These are phyloP conservation scores for Suillus fuscotomentosus DNA, from an alignment of 768 basidiomycete species.

Conservation along the genomic window DNA sequence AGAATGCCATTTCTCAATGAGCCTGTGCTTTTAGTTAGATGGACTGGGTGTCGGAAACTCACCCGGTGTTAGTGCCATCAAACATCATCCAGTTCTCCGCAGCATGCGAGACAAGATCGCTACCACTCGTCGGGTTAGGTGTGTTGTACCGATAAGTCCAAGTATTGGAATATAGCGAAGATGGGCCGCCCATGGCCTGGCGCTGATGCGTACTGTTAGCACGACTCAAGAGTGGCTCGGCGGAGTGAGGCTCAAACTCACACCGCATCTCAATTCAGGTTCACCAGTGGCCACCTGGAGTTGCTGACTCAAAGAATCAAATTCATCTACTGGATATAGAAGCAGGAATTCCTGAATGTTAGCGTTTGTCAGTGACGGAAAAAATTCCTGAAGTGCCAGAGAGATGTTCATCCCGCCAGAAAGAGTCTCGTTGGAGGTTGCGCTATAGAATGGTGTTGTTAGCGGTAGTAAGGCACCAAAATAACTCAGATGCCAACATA, in stretches of 20 bases:
- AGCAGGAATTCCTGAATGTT: slow-evolving; percentile 38
- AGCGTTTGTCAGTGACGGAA: slow-evolving; percentile 42
- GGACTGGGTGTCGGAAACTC: slow-evolving; percentile 8
- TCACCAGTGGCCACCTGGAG: slow-evolving; percentile 51
- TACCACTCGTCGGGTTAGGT: slow-evolving; percentile 42
- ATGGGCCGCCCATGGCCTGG: slow-evolving; percentile 45
- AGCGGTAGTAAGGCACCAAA: background rate
- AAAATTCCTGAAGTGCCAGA: slow-evolving; percentile 38
- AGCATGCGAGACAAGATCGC: slow-evolving; percentile 42
- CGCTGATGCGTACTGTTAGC: slow-evolving; percentile 29
- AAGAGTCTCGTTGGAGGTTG: slow-evolving; percentile 62
- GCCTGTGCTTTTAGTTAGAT: background rate
- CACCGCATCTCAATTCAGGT: slow-evolving; percentile 50
- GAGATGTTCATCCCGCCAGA: slow-evolving; percentile 40
- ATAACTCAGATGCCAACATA: slow-evolving; percentile 24
- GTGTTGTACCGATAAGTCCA: slow-evolving; percentile 67
- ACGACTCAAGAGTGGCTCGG: background rate
- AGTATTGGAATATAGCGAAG: slow-evolving; percentile 31
- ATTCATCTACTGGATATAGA: slow-evolving; percentile 44
- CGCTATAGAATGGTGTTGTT: slow-evolving; percentile 23
- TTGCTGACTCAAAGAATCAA: slow-evolving; percentile 40
- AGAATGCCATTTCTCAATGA: background rate
- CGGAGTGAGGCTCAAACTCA: slow-evolving; percentile 28
- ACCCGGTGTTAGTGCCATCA: slow-evolving; percentile 60
- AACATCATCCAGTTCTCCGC: slow-evolving; percentile 75